A percentile compares a stretch with the other conserved stretches of the same genome.
These are phyloP conservation scores for Stachybotrys elegans DNA, from an alignment of 2,329 filamentous ascomycete genomes.

Conservation along the genomic window DNA sequence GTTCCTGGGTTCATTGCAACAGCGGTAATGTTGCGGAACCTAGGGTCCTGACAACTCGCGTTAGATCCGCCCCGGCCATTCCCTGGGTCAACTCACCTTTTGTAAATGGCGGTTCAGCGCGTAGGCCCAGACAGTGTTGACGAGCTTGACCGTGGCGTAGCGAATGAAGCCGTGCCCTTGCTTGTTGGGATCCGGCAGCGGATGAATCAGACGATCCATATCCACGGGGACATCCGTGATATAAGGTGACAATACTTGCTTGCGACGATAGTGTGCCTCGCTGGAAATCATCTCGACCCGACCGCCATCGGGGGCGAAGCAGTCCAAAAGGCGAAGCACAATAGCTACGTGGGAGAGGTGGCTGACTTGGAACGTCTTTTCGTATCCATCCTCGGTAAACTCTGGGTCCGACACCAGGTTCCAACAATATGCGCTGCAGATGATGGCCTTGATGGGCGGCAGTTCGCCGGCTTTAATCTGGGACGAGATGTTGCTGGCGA, in stretches of 20 bases:
- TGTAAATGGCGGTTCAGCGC: conserved; percentile 4
- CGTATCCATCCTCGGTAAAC: conserved; percentile 6
- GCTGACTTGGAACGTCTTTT: conserved; percentile 7
- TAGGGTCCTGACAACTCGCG: background rate
- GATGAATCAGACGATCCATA: background rate
- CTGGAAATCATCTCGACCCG: conserved; percentile 5
- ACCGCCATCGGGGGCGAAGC: conserved; percentile 2
- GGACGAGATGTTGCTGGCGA: conserved; percentile 3
- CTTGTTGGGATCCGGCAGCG: background rate
- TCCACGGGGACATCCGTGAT: background rate
- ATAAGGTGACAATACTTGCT: conserved; percentile 2
- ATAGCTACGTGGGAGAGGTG: conserved; percentile 7
- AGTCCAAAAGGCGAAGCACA: conserved; percentile 2
- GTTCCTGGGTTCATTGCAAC: conserved; percentile 7
- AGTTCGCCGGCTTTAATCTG: conserved; percentile 2
- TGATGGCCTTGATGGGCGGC: conserved; percentile 5
- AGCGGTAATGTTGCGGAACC: conserved; percentile 2
- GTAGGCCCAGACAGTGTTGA: conserved; percentile 4
- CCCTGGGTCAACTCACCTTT: background rate
- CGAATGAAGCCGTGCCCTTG: conserved; percentile 3
- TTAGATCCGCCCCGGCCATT: too few relatives aligned
- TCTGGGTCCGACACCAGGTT: conserved; percentile 7
- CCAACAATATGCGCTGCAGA: conserved; percentile 10
- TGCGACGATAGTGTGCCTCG: conserved; percentile 4
- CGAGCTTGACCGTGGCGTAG: conserved; percentile 5